Evolutionary conservation across 2,329 filamentous ascomycete genomes (phyloP).

Genomic region (Coccinonectria pachysandricola): DNA sequence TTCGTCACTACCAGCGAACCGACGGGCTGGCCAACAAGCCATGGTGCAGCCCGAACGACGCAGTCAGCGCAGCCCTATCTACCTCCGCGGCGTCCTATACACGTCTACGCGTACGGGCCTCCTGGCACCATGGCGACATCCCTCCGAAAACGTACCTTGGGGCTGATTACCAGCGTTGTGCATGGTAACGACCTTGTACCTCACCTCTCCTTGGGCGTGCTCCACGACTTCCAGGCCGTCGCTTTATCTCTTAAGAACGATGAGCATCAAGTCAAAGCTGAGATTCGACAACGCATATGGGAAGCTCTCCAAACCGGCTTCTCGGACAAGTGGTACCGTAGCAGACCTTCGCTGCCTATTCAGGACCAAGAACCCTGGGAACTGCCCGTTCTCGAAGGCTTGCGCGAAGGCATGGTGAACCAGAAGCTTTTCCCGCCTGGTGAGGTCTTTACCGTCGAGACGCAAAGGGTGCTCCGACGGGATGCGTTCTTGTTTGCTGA

Average conservation of each 20-base stretch:
- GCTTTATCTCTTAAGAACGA: conserved; percentile 66
- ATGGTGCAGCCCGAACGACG: conserved; percentile 18
- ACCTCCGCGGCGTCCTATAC: conserved; percentile 59
- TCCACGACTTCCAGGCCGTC: conserved; percentile 66
- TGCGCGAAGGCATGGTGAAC: conserved; percentile 58
- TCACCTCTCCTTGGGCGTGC: conserved; percentile 58
- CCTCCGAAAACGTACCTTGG: conserved; percentile 58
- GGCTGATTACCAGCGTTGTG: conserved; percentile 64
- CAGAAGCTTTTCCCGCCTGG: conserved; percentile 64
- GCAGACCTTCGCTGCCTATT: conserved; percentile 24
- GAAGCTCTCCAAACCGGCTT: conserved; percentile 52
- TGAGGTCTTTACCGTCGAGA: conserved; percentile 65
- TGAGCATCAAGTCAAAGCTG: conserved; percentile 53
- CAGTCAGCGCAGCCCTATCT: conserved; percentile 36
- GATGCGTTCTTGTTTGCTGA: conserved; percentile 47
- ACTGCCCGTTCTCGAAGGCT: conserved; percentile 52
- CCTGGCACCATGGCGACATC: conserved; percentile 62
- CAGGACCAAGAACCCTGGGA: conserved; percentile 60
- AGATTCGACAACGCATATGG: conserved; percentile 58
- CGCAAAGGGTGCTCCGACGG: conserved; percentile 53
- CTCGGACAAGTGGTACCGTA: conserved; percentile 48
- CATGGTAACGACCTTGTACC: conserved; percentile 67
- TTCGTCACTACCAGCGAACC: conserved; percentile 52
- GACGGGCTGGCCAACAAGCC: conserved; percentile 30
- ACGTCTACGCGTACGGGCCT: conserved; percentile 71